These are phyloP conservation scores for Saccharomycopsis fibuligera DNA, from an alignment of 805 yeast species.

Conservation along the genomic window DNA sequence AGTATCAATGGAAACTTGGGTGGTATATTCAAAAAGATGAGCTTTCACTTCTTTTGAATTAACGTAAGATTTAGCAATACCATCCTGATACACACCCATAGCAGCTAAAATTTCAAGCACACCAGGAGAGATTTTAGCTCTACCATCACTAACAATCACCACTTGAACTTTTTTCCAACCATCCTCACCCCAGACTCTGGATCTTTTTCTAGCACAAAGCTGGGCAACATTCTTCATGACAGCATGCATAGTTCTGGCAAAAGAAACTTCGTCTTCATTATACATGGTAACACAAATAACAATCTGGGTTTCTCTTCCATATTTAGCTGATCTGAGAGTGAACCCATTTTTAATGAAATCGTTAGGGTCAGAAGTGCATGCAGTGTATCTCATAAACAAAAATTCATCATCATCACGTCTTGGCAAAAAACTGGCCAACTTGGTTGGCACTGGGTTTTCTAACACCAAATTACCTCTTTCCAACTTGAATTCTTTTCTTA, in stretches of 20 bases:
- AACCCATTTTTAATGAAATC: constrained; percentile 76
- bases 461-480: constrained; percentile 79
- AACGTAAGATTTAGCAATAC: constrained; percentile 90
- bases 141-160: constrained; percentile 87
- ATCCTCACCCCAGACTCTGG: constrained; percentile 90
- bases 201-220: constrained; percentile 70
- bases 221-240: constrained; percentile 91
- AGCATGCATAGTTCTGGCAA: constrained; percentile 91
- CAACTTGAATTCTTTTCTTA: constrained; percentile 68
- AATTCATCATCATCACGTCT: constrained; percentile 88
- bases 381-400: constrained; percentile 94
- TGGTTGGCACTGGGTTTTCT: constrained; percentile 92
- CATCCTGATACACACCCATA: constrained; percentile 95
- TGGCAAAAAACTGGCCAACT: constrained; percentile 76
- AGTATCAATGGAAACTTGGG: constrained; percentile 89
- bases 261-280: constrained; percentile 84
- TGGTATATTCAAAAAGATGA: constrained; percentile 91
- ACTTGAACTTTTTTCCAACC: constrained; percentile 97
- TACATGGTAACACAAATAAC: constrained; percentile 95
- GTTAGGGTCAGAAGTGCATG: constrained; percentile 91
- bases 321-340: constrained; percentile 76
- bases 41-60: constrained; percentile 89
- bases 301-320: constrained; percentile 86
- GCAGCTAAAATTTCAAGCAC: constrained; percentile 87
- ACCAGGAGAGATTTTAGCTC: constrained; percentile 79